A percentile compares a stretch with the other conserved stretches of the same genome.
Evolutionary conservation across 202 grass and related monocot genomes (phyloP).

Genomic region (Setaria viridis): DNA sequence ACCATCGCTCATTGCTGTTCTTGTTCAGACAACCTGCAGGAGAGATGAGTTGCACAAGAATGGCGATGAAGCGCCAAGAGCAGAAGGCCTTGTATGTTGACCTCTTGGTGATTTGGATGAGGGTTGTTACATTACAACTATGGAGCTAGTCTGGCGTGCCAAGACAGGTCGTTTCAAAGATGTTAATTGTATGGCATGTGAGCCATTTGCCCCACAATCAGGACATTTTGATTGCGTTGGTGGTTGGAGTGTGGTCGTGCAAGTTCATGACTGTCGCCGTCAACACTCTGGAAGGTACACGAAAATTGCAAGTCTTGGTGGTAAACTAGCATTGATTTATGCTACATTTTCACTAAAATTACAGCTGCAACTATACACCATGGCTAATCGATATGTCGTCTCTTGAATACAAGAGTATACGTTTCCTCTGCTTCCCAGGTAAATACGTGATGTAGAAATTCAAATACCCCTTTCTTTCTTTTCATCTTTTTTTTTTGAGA

Average conservation of each 20-base stretch:
- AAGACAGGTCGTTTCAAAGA: conserved; percentile 22
- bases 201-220: conserved; percentile 40
- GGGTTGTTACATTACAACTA: conserved; percentile 2
- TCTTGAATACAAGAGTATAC: background rate
- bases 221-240: conserved; percentile 37
- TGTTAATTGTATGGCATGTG: conserved; percentile 45
- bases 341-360: conserved; percentile 11
- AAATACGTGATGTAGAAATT: background rate
- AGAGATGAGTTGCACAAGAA: conserved; percentile 30
- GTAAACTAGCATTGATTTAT: background rate
- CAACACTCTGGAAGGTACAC: conserved; percentile 24
- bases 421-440: background rate
- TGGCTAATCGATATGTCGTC: background rate
- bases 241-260: conserved; percentile 41
- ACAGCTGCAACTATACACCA: background rate
- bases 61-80: background rate
- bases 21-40: conserved; percentile 24
- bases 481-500: background rate
- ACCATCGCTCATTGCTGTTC: conserved; percentile 30
- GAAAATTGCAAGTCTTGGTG: background rate
- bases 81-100: background rate
- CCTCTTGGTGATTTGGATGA: conserved; percentile 25
- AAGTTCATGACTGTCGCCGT: conserved; percentile 5
- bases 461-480: background rate
- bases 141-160: conserved; percentile 30